Evolutionary conservation across 2,329 filamentous ascomycete genomes (phyloP), one percentile per base, ranked within the genome.

Genomic region (Aspergillus proliferans): DNA sequence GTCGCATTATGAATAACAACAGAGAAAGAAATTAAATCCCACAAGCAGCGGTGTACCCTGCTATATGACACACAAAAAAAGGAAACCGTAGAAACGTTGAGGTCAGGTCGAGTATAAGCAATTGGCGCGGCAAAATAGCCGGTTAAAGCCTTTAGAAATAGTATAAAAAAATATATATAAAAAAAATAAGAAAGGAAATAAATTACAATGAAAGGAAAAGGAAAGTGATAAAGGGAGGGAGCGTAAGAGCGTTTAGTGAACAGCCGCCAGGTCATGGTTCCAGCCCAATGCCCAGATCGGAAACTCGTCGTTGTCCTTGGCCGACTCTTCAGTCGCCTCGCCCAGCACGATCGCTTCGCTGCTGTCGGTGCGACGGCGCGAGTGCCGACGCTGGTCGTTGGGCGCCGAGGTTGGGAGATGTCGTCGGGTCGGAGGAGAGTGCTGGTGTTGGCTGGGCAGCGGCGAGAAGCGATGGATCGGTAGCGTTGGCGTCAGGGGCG

Each of bases 221-320:
- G 14, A 46, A 44, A 33, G 49, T 18, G 44, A n/a, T 45, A 26
- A 43, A 18, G 30, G 28, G 19, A n/a, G 36, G 41, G 7, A 30
- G 7, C 10, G 8, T 30, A 4, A 34, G 30, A 43, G 40, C 36
- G 34, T 45, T 64, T 55, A 72, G 54, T 70, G 67, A 43, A 68
- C 68, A 41, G 69, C 54, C 36, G 66, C 63, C 46, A 71, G 28
- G 55, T 53, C 70, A 72, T 76, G 52, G 65, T 67, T 60, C 67
- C 69, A 64, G 40, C 68, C 59, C 49, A 67, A 54, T 42, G 68
- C 59, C 71, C 71, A 73, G 22, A 71, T 58, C 4, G 70, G 69
- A 47, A 76, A 71, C 4, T 75, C 75, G 9, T 78, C 58, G 45
- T 83, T 80, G 74, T 82, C 80, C 40, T 71, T 74, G 53, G 78